Evolutionary conservation across 176 grass and related monocot genomes (phyloP).

Genomic region (Zoysia pacifica): DNA sequence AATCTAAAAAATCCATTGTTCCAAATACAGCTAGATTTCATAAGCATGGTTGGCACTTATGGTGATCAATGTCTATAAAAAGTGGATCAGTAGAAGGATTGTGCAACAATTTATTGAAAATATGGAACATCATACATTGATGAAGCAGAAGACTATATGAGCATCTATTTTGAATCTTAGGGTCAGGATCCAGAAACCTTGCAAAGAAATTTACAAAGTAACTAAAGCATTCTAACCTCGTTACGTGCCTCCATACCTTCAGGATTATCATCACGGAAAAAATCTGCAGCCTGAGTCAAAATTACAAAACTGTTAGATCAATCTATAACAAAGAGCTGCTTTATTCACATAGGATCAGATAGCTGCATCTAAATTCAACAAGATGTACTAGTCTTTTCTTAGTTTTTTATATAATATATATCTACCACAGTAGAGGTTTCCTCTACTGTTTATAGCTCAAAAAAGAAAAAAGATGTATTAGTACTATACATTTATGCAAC

Average conservation of each 20-base stretch:
- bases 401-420: too few species aligned
- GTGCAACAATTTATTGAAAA: constrained; percentile 14
- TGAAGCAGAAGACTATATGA: constrained; percentile 27
- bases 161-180: not conserved
- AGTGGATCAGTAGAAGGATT: not conserved
- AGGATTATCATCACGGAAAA: constrained; percentile 91
- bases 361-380: constrained; percentile 2
- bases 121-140: not conserved
- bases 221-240: constrained; percentile 65
- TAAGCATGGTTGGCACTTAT: not conserved
- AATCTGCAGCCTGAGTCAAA: constrained; percentile 80
- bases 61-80: constrained; percentile 13
- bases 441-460: too few species aligned
- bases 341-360: constrained; percentile 22
- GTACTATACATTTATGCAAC: constrained; percentile 9
- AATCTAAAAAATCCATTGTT: not conserved
- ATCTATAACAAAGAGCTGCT: constrained; percentile 4
- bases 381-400: not conserved
- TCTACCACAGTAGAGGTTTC: too few species aligned
- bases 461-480: not conserved
- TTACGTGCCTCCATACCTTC: constrained; percentile 96
- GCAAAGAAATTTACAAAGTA: constrained; percentile 10
- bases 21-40: not conserved
- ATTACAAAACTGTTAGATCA: constrained; percentile 35
- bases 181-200: constrained; percentile 17